phyloP scores from a whole-genome alignment of 2,329 filamentous ascomycete species.

The Magnaporthiopsis incrustans region DNA sequence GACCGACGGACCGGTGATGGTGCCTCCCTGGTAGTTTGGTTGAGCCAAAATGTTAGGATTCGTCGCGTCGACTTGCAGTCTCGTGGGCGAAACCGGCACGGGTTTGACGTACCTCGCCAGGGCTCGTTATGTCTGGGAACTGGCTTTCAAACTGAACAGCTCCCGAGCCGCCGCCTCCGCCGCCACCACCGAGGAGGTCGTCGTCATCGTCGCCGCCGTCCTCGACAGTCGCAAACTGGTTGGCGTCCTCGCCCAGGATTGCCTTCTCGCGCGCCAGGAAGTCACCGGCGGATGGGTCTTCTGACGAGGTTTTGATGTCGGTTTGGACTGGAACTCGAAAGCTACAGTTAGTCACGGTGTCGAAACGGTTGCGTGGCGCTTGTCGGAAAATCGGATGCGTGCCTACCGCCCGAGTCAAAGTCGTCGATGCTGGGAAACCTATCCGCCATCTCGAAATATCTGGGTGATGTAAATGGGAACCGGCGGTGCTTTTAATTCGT shows the following conservation, averaged over 20 bases:
- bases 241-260: conserved; percentile 82
- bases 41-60: neutral
- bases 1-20: conserved; percentile 64
- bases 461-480: neutral
- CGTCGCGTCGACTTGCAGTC: no score
- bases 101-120: conserved; percentile 53
- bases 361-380: neutral
- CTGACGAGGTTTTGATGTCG: conserved; percentile 49
- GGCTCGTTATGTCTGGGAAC: conserved; percentile 69
- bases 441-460: conserved; percentile 55
- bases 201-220: conserved; percentile 62
- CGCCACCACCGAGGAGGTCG: conserved; percentile 61
- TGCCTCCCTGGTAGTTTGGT: conserved; percentile 47
- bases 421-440: conserved; percentile 74
- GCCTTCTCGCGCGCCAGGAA: conserved; percentile 91
- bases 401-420: conserved; percentile 58
- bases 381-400: neutral
- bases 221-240: conserved; percentile 74
- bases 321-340: conserved; percentile 51
- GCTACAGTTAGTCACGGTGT: neutral
- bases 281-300: conserved; percentile 60
- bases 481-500: neutral
- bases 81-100: neutral
- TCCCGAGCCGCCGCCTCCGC: conserved; percentile 26
- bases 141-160: conserved; percentile 69